phyloP scores from a whole-genome alignment of 352 stramenopile genomes.

The Phytophthora citrophthora region DNA sequence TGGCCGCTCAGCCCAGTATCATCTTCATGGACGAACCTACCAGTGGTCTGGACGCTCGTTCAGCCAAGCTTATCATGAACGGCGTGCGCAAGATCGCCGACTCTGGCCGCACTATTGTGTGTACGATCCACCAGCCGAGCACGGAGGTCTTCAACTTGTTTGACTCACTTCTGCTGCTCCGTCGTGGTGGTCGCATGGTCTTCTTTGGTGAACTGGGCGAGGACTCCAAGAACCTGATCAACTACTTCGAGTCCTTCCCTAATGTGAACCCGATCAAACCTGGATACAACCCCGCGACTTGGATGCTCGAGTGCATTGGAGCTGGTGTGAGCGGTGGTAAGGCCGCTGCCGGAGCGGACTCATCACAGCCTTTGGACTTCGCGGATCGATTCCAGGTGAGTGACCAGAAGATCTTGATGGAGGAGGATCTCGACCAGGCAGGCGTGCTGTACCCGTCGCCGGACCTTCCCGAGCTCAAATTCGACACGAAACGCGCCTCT shows the following conservation, averaged over 20 bases:
- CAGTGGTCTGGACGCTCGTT: slow-evolving; percentile 28
- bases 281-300: slow-evolving; percentile 59
- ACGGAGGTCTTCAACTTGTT: slow-evolving; percentile 39
- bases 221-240: slow-evolving; percentile 51
- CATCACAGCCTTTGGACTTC: slow-evolving; percentile 10
- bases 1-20: slow-evolving; percentile 79
- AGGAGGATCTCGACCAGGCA: slow-evolving; percentile 52
- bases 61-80: slow-evolving; percentile 35
- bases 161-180: slow-evolving; percentile 31
- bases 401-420: slow-evolving; percentile 44
- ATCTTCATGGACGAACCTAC: slow-evolving; percentile 45
- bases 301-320: slow-evolving; percentile 37
- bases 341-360: slow-evolving; percentile 29
- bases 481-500: slow-evolving; percentile 49
- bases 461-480: slow-evolving; percentile 46
- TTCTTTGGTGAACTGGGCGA: slow-evolving; percentile 49
- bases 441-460: slow-evolving; percentile 44
- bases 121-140: slow-evolving; percentile 30
- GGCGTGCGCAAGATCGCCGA: slow-evolving; percentile 32
- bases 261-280: slow-evolving; percentile 50
- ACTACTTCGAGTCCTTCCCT: slow-evolving; percentile 71
- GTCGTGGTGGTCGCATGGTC: slow-evolving; percentile 36
- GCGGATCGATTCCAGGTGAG: slow-evolving; percentile 39
- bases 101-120: slow-evolving; percentile 21
- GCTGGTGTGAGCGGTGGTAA: slow-evolving; percentile 29